Percentiles rank a stretch among this genome's conserved stretches.
These are phyloP conservation scores for Uromyces viciae-fabae DNA, from an alignment of 1,284 basidiomycete species.

Conservation along the genomic window DNA sequence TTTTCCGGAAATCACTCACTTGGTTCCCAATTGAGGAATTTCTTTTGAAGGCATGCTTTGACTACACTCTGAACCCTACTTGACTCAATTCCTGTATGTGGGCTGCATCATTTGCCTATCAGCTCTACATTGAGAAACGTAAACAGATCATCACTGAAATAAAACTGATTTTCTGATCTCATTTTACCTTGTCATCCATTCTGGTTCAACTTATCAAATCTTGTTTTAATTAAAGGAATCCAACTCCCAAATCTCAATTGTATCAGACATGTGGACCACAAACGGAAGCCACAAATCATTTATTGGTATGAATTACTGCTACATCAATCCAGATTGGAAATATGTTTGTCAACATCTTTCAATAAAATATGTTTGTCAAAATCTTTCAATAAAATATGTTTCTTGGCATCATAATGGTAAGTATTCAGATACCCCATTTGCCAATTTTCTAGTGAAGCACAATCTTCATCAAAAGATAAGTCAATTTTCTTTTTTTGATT, in stretches of 20 bases:
- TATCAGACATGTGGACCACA: slow-evolving; percentile 6
- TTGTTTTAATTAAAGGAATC: background rate
- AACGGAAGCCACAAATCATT: slow-evolving; percentile 4
- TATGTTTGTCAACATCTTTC: background rate
- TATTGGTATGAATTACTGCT: background rate
- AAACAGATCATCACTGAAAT: background rate
- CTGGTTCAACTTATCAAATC: background rate
- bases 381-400: background rate
- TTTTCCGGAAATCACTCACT: background rate
- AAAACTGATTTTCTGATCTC: background rate
- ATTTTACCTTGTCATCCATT: background rate
- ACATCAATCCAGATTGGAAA: background rate
- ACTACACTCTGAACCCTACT: background rate
- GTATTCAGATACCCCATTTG: background rate
- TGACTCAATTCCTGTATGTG: background rate
- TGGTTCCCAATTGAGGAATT: background rate
- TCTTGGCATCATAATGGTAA: slow-evolving; percentile 8
- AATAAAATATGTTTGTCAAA: background rate
- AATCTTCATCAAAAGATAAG: background rate
- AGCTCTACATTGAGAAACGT: background rate
- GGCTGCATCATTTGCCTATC: background rate
- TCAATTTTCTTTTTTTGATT: too few species aligned
- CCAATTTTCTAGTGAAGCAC: background rate
- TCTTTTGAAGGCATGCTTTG: background rate
- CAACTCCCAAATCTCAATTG: background rate